Percentiles rank a stretch among this genome's conserved stretches.
phyloP scores from a whole-genome alignment of 179 eudicot genomes.

The Silene noctiflora region DNA sequence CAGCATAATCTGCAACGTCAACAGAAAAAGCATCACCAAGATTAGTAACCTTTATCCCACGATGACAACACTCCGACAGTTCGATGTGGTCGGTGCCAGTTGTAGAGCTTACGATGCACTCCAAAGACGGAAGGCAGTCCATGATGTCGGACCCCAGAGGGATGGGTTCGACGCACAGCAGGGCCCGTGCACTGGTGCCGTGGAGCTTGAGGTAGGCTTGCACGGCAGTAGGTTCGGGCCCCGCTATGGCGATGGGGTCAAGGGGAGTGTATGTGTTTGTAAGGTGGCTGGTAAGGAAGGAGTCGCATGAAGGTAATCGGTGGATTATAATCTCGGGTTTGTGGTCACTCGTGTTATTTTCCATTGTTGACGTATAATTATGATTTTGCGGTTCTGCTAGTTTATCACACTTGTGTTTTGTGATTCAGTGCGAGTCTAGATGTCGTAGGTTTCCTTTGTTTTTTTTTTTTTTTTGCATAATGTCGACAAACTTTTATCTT shows the following conservation, averaged over 20 bases:
- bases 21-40: slow-evolving; percentile 60
- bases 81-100: slow-evolving; percentile 63
- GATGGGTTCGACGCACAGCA: slow-evolving; percentile 42
- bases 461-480: too few species aligned
- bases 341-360: not conserved
- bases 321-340: slow-evolving; percentile 22
- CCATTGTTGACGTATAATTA: not conserved
- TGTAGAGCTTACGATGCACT: slow-evolving; percentile 40
- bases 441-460: too few species aligned
- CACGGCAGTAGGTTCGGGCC: slow-evolving; percentile 20
- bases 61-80: slow-evolving; percentile 57
- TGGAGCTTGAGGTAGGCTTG: slow-evolving; percentile 26
- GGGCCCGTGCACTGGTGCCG: slow-evolving; percentile 28
- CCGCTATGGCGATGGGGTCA: slow-evolving; percentile 30
- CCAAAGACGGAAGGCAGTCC: slow-evolving; percentile 46
- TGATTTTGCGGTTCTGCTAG: not conserved
- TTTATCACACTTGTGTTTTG: too few species aligned
- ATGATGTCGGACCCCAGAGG: slow-evolving; percentile 39
- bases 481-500: too few species aligned
- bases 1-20: slow-evolving; percentile 70
- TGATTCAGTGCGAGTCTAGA: too few species aligned
- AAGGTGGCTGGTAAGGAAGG: slow-evolving; percentile 28
- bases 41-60: slow-evolving; percentile 50
- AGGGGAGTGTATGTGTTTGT: slow-evolving; percentile 31
- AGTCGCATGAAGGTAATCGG: slow-evolving; percentile 30